Evolutionary conservation across 2,329 filamentous ascomycete species (phyloP).

Genomic region (Coleophoma cylindrospora): DNA sequence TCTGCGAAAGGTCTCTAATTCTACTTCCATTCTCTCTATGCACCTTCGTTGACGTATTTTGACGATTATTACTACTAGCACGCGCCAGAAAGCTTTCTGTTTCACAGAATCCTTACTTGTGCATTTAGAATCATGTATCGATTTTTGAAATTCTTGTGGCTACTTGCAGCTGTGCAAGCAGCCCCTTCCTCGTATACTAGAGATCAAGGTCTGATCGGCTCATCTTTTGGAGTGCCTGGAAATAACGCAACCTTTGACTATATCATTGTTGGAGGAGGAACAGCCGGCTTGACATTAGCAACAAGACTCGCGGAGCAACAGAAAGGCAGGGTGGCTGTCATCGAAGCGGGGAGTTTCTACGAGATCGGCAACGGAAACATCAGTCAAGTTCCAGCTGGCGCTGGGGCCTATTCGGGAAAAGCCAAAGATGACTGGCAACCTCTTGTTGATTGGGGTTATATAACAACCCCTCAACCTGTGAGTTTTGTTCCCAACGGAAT

Average conservation of each 20-base stretch:
- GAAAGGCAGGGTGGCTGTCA: background rate
- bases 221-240: background rate
- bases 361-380: conserved; percentile 7
- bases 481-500: background rate
- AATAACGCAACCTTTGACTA: background rate
- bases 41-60: too few species aligned
- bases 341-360: conserved; percentile 8
- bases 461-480: conserved; percentile 20
- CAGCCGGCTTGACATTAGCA: background rate
- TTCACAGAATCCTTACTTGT: too few species aligned
- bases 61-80: too few species aligned
- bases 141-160: too few species aligned
- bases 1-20: too few species aligned
- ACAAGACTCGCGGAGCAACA: background rate
- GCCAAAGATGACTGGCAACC: conserved; percentile 2
- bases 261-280: background rate
- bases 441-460: conserved; percentile 23
- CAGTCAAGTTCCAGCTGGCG: conserved; percentile 2
- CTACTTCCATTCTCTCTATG: too few species aligned
- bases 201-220: background rate
- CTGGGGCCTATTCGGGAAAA: conserved; percentile 1
- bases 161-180: too few species aligned
- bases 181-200: too few species aligned
- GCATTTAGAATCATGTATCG: too few species aligned
- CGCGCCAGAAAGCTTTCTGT: too few species aligned